phyloP scores from a whole-genome alignment of 2,329 filamentous ascomycete genomes.

The Aspergillus transmontanensis region DNA sequence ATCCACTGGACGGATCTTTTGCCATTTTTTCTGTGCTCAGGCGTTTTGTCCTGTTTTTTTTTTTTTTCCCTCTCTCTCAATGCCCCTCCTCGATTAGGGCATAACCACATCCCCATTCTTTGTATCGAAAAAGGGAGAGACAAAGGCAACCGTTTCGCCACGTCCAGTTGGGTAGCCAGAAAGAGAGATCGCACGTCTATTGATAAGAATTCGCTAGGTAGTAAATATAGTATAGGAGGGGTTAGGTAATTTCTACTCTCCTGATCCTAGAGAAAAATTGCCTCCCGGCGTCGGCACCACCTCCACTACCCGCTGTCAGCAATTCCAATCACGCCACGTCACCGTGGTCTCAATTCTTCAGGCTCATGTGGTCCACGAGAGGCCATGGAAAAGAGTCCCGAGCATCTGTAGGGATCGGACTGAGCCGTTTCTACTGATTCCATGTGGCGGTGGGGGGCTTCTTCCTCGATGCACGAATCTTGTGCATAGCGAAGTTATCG shows the following conservation, averaged over 20 bases:
- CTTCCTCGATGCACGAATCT: not conserved
- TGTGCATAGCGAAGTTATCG: not conserved
- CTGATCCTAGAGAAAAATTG: not conserved
- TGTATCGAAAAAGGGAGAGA: not conserved
- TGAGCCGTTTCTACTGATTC: not conserved
- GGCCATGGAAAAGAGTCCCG: not conserved
- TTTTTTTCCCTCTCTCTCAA: too few species aligned
- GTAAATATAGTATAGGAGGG: not conserved
- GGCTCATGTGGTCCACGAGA: not conserved
- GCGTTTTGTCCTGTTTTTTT: not conserved
- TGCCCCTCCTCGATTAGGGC: not conserved
- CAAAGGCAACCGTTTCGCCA: not conserved
- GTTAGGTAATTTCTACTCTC: not conserved
- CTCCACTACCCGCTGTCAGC: constrained; percentile 6
- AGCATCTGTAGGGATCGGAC: not conserved
- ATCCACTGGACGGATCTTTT: not conserved
- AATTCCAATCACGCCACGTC: constrained; percentile 1
- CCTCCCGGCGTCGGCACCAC: not conserved
- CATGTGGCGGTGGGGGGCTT: constrained; percentile 8
- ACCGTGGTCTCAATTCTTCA: not conserved
- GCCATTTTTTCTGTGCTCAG: not conserved
- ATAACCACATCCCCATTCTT: not conserved
- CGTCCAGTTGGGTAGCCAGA: not conserved
- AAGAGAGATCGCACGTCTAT: not conserved
- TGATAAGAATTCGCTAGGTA: not conserved